Percentiles rank a stretch among this genome's conserved stretches.
Conservation (phyloP, 192 early-diverging fungal species). For the Haplosporangium gracile region DNA sequence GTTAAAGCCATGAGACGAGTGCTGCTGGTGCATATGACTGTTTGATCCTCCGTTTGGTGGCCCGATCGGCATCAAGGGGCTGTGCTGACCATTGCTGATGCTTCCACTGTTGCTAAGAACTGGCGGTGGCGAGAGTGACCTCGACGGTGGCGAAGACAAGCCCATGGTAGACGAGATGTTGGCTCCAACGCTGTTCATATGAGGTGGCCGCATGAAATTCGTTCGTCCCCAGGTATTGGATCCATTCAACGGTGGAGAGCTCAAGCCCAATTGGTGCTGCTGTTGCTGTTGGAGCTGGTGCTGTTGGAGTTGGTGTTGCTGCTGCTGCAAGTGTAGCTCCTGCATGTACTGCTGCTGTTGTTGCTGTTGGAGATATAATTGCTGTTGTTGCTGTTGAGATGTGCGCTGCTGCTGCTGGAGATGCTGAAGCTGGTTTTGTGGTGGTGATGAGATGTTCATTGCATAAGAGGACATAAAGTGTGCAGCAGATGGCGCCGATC, state of each 20-base stretch:
- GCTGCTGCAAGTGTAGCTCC: slow-evolving; percentile 11
- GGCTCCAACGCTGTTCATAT: slow-evolving; percentile 1
- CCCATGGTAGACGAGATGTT: slow-evolving; percentile 9
- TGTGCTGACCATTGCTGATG: slow-evolving; percentile 7
- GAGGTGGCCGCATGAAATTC: slow-evolving; percentile 12
- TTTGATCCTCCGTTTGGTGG: slow-evolving; percentile 6
- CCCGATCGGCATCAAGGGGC: background rate
- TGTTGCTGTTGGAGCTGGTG: slow-evolving; percentile 4
- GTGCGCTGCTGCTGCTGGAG: slow-evolving; percentile 8
- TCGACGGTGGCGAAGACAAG: slow-evolving; percentile 25
- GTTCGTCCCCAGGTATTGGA: slow-evolving; percentile 20
- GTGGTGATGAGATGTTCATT: slow-evolving; percentile 38
- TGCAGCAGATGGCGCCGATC: slow-evolving; percentile 22
- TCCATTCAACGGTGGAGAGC: slow-evolving; percentile 24
- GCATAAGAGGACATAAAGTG: slow-evolving; percentile 40
- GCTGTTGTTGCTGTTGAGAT: slow-evolving; percentile 23
- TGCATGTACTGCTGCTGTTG: slow-evolving; percentile 15
- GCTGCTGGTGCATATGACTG: slow-evolving; percentile 20
- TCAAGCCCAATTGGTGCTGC: slow-evolving; percentile 19
- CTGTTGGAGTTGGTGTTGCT: slow-evolving; percentile 24
- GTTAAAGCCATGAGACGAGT: slow-evolving; percentile 13
- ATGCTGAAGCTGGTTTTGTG: slow-evolving; percentile 19
- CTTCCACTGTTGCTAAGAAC: background rate
- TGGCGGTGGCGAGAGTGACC: slow-evolving; percentile 19
- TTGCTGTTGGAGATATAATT: slow-evolving; percentile 12